Percentiles rank a stretch among this genome's conserved stretches.
These are phyloP conservation scores for Nothophytophthora sp. DNA, from an alignment of 352 stramenopile species.

Conservation along the genomic window DNA sequence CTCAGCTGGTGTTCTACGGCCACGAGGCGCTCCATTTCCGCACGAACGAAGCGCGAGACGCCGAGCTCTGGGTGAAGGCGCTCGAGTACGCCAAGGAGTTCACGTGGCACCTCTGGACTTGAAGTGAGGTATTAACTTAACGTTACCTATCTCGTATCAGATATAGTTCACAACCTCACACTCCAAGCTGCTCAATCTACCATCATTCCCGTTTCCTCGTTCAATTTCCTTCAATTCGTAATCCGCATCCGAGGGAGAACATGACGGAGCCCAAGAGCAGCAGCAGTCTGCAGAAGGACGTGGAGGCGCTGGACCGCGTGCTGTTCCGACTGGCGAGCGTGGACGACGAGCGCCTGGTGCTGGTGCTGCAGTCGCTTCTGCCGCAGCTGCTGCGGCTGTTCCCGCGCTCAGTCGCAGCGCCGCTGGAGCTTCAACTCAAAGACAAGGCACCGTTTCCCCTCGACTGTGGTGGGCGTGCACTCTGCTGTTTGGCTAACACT, in stretches of 20 bases:
- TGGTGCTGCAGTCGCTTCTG: conserved; percentile 64
- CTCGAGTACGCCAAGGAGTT: conserved; percentile 38
- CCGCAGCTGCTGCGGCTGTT: conserved; percentile 72
- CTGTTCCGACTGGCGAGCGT: conserved; percentile 77
- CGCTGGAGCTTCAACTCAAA: conserved; percentile 53
- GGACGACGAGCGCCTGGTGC: conserved; percentile 61
- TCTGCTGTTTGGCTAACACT: conserved; percentile 2
- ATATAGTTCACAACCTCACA: conserved; percentile 4
- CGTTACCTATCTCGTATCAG: conserved; percentile 1
- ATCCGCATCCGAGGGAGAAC: not conserved
- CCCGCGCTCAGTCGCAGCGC: conserved; percentile 33
- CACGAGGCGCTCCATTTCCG: conserved; percentile 26
- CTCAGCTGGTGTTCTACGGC: conserved; percentile 26
- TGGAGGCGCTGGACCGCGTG: conserved; percentile 73
- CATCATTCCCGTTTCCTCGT: conserved; percentile 10
- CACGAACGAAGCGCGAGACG: conserved; percentile 8
- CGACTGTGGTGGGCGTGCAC: too few species aligned
- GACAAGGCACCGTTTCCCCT: conserved; percentile 54
- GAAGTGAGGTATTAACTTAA: too few species aligned
- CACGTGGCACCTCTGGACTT: conserved; percentile 22
- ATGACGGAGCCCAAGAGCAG: conserved; percentile 25
- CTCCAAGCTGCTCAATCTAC: too few species aligned
- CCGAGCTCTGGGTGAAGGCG: conserved; percentile 27
- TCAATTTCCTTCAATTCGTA: not conserved
- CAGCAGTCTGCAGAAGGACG: conserved; percentile 38